These are phyloP conservation scores for Stylosanthes scabra DNA, from an alignment of 331 rosid species.

Conservation along the genomic window DNA sequence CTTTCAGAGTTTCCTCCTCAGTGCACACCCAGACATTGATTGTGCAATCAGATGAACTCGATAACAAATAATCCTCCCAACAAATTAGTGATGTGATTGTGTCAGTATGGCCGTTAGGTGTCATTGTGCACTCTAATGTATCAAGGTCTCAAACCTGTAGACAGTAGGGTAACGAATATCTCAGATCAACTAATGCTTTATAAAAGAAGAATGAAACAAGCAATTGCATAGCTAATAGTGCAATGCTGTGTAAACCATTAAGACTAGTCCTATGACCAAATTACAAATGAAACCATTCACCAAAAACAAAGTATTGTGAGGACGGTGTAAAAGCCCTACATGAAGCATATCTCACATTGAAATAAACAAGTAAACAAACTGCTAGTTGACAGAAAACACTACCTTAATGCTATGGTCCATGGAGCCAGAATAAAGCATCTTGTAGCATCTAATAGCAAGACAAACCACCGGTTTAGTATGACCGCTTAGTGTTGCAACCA, in stretches of 20 bases:
- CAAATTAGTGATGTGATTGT: slow-evolving; percentile 42
- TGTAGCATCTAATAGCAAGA: slow-evolving; percentile 39
- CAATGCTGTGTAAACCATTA: background rate
- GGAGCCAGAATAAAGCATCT: slow-evolving; percentile 51
- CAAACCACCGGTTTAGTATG: too few species aligned
- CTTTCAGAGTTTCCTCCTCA: slow-evolving; percentile 27
- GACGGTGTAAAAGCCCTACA: too few species aligned
- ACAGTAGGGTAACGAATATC: background rate
- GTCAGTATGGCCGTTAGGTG: slow-evolving; percentile 36
- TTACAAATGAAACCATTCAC: background rate
- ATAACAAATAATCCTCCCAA: slow-evolving; percentile 43
- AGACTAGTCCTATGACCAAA: background rate
- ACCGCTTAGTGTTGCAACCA: too few species aligned
- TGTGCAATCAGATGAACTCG: slow-evolving; percentile 44
- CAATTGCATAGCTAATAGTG: background rate
- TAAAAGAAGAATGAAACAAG: too few species aligned
- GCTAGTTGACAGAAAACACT: background rate
- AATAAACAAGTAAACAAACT: too few species aligned
- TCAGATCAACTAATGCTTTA: background rate
- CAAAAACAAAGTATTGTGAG: background rate
- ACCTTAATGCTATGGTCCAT: slow-evolving; percentile 52
- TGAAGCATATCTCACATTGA: too few species aligned
- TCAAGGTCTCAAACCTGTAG: slow-evolving; percentile 45
- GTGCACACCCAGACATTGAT: slow-evolving; percentile 40
- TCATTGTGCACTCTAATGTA: slow-evolving; percentile 36